phyloP scores from a whole-genome alignment of 2,329 filamentous ascomycete species.

The Talaromyces sp. region DNA sequence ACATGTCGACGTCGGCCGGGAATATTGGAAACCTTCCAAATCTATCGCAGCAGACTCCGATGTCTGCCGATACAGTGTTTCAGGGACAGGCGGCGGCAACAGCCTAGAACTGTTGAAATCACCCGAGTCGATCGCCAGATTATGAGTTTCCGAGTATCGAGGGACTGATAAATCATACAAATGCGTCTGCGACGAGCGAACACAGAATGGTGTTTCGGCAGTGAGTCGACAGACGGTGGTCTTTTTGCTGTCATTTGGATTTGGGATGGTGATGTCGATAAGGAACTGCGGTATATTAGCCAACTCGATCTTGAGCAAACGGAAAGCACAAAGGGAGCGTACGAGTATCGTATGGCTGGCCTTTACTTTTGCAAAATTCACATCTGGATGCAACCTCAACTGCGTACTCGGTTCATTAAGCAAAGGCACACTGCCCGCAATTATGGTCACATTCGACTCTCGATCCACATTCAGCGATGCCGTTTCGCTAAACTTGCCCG shows the following conservation, averaged over 20 bases:
- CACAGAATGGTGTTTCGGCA: slow-evolving; percentile 14
- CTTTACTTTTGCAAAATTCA: slow-evolving; percentile 13
- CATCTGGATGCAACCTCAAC: slow-evolving; percentile 17
- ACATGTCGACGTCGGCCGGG: not conserved
- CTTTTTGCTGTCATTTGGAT: not conserved
- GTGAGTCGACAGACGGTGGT: slow-evolving; percentile 18
- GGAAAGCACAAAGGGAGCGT: not conserved
- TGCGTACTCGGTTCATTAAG: not conserved
- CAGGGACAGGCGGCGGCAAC: not conserved
- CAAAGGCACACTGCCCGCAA: slow-evolving; percentile 12
- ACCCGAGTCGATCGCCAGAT: not conserved
- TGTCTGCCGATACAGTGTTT: not conserved
- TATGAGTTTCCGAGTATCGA: slow-evolving; percentile 12
- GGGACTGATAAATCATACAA: slow-evolving; percentile 13
- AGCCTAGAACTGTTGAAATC: not conserved
- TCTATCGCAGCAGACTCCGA: not conserved
- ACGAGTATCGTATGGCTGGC: slow-evolving; percentile 15
- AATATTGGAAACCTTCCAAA: not conserved
- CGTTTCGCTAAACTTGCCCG: slow-evolving; percentile 10
- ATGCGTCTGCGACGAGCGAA: slow-evolving; percentile 15
- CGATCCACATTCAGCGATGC: slow-evolving; percentile 5
- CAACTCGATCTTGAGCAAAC: not conserved
- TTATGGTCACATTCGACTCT: not conserved
- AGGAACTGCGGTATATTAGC: slow-evolving; percentile 7
- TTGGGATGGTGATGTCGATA: slow-evolving; percentile 17